Conservation (phyloP, 495 filamentous ascomycete species). For the Penicillium chermesinum region DNA sequence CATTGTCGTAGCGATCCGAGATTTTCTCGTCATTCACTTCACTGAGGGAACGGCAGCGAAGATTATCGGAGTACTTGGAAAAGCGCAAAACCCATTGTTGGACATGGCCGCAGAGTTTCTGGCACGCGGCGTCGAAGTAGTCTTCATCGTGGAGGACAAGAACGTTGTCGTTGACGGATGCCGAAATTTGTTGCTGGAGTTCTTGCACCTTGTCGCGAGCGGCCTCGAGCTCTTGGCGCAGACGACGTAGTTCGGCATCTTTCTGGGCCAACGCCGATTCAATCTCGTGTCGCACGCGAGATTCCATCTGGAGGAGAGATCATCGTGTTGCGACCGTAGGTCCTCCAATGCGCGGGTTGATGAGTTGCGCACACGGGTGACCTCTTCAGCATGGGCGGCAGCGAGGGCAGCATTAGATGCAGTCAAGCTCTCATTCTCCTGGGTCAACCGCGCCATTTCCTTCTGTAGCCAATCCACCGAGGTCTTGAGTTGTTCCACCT, state of each 20-base stretch:
- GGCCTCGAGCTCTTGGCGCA: slow-evolving; percentile 71
- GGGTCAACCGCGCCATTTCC: slow-evolving; percentile 67
- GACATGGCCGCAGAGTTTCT: slow-evolving; percentile 86
- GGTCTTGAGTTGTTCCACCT: slow-evolving; percentile 73
- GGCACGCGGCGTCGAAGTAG: slow-evolving; percentile 91
- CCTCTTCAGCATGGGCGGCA: slow-evolving; percentile 61
- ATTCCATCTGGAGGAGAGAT: slow-evolving; percentile 61
- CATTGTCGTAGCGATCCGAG: slow-evolving; percentile 87
- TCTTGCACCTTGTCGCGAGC: slow-evolving; percentile 73
- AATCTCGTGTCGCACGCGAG: slow-evolving; percentile 56
- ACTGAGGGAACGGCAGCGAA: slow-evolving; percentile 70
- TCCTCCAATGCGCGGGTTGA: slow-evolving; percentile 58
- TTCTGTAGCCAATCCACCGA: slow-evolving; percentile 73
- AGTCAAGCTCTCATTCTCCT: slow-evolving; percentile 68
- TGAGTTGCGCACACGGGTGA: slow-evolving; percentile 49
- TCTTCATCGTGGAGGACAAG: slow-evolving; percentile 81
- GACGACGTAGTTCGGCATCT: slow-evolving; percentile 69
- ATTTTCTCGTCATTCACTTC: slow-evolving; percentile 84
- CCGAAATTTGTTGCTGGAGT: slow-evolving; percentile 78
- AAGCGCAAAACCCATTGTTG: slow-evolving; percentile 96
- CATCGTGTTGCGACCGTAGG: slow-evolving; percentile 52
- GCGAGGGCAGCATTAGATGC: slow-evolving; percentile 63
- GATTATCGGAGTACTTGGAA: slow-evolving; percentile 89
- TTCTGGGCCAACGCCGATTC: slow-evolving; percentile 60
- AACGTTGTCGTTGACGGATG: slow-evolving; percentile 64